Evolutionary conservation across 352 stramenopile genomes (phyloP), one percentile per base, ranked within the genome.

Genomic region (Lagenidium sp.): DNA sequence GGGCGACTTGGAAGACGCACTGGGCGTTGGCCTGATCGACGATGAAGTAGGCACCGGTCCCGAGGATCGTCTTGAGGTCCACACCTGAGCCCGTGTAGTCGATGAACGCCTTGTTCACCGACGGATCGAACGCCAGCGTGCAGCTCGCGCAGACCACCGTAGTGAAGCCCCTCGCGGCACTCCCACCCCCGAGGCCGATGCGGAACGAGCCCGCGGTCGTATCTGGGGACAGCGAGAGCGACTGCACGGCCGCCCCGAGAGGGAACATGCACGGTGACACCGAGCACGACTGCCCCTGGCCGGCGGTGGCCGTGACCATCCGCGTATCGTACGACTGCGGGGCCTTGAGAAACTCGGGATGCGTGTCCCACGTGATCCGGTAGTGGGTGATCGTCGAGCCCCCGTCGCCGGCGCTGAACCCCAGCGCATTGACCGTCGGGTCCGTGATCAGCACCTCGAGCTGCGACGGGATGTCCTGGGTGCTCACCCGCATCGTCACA

Each of bases 231-330:
- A 97, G 50, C 4, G 78, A 81, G 35, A 98, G 51, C 5, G 68
- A 88, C 59, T 98, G 91, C 10, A 98, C 80, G 51, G 96, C 80
- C 4, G 82, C 70, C n/a, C 94, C 94, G 16, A 98, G 53, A 15
- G 90, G 82, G 46, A 97, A 89, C 40, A 75, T 55, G 53, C 94
- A 98, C 6, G 58, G 40, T 0, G 47, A 50, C 1, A 41, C 41
- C 0, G 38, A 60, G 22, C 79, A 93, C 1, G 53, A 60, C 3
- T 53, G 10, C 0, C 44, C 32, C 23, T 32, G 41, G 36, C 57
- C 62, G 3, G 25, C 18, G 4, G 52, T 48, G 1, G 25, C 39
- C 13, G 62, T 62, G 7, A 73, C 48, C 51, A 82, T 82, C 1
- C 68, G 64, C 16, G 83, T 57, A 23, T 86, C 65, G 43, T 82